Conservation (phyloP, 1,284 basidiomycete genomes). For the Irpex sp. region DNA sequence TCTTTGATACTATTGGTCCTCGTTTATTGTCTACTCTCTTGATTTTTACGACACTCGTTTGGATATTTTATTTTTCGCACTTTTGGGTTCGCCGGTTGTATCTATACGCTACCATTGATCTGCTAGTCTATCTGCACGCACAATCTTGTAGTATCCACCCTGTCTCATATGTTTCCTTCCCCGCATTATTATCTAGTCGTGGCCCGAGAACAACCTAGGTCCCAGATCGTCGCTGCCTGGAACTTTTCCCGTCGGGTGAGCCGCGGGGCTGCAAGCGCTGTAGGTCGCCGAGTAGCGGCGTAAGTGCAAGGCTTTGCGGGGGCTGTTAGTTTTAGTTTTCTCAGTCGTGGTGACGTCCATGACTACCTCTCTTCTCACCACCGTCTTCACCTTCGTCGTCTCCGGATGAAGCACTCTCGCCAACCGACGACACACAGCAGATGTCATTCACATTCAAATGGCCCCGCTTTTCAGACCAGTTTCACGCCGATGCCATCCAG, state of each 20-base stretch:
- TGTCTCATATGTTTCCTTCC: neutral
- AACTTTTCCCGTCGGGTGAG: neutral
- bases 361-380: conserved; percentile 1
- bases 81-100: conserved; percentile 8
- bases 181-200: neutral
- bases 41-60: neutral
- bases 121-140: conserved; percentile 4
- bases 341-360: neutral
- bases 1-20: neutral
- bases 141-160: neutral
- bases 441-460: conserved; percentile 99
- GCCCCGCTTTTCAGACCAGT: conserved; percentile 94
- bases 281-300: conserved; percentile 2
- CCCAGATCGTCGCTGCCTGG: neutral
- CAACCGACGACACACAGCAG: conserved; percentile 3
- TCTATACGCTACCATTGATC: conserved; percentile 5
- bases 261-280: neutral
- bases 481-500: conserved; percentile 88
- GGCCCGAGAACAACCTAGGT: neutral
- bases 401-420: conserved; percentile 8
- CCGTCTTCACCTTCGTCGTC: neutral
- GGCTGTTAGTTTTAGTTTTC: neutral
- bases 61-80: neutral
- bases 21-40: neutral
- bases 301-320: neutral